These are phyloP conservation scores for Trichosporon inkin DNA, from an alignment of 1,284 basidiomycete species.

Conservation along the genomic window DNA sequence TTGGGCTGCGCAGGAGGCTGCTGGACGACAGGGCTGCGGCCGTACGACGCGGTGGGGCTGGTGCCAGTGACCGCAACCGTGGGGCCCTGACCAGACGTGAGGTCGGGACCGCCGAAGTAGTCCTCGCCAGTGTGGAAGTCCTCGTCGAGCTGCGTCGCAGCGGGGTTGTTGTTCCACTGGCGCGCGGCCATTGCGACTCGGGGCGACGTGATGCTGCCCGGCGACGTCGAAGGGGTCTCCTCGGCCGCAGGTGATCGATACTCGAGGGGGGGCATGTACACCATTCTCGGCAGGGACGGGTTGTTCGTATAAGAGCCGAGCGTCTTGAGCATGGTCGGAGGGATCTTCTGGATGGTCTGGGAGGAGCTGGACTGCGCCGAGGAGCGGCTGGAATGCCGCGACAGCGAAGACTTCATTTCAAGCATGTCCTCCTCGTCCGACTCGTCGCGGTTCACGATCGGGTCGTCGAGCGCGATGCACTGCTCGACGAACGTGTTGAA, in stretches of 20 bases:
- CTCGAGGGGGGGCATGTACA: slow-evolving; percentile 64
- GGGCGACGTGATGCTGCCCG: slow-evolving; percentile 43
- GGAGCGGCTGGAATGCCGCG: slow-evolving; percentile 21
- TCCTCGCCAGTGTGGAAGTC: slow-evolving; percentile 56
- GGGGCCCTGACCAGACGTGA: slow-evolving; percentile 30
- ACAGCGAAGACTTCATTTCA: slow-evolving; percentile 56
- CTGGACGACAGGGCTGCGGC: slow-evolving; percentile 33
- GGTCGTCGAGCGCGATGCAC: slow-evolving; percentile 78
- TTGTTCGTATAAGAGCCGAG: slow-evolving; percentile 33
- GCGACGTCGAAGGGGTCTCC: slow-evolving; percentile 13
- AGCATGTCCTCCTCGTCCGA: slow-evolving; percentile 60
- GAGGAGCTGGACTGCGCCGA: slow-evolving; percentile 35
- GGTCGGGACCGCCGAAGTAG: slow-evolving; percentile 60
- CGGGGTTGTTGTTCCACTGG: slow-evolving; percentile 4
- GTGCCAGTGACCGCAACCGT: neutral
- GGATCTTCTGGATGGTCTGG: slow-evolving; percentile 88
- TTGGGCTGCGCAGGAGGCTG: slow-evolving; percentile 45
- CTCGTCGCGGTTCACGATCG: slow-evolving; percentile 39
- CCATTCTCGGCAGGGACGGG: slow-evolving; percentile 56
- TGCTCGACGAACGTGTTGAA: slow-evolving; percentile 99
- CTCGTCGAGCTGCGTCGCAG: slow-evolving; percentile 47
- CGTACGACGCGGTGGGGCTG: slow-evolving; percentile 17
- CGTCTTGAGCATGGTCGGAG: slow-evolving; percentile 88
- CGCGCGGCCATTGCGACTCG: slow-evolving; percentile 41
- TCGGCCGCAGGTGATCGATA: slow-evolving; percentile 38